phyloP scores from a whole-genome alignment of 2,329 filamentous ascomycete genomes.

The Hymenotorrendiella dingleyae region DNA sequence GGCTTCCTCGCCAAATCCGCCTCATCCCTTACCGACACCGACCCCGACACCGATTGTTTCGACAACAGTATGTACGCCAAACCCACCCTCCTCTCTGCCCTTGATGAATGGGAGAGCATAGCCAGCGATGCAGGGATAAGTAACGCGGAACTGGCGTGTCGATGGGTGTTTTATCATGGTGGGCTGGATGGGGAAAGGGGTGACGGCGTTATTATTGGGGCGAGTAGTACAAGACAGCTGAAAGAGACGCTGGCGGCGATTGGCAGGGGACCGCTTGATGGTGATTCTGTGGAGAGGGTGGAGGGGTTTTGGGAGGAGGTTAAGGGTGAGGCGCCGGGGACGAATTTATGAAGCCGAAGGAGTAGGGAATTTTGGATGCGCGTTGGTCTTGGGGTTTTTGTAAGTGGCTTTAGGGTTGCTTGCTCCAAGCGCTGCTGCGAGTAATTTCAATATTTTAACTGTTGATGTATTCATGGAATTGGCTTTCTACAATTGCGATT shows the following conservation, averaged over 20 bases:
- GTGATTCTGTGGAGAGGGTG: conserved; percentile 13
- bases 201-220: conserved; percentile 30
- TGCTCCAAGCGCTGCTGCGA: too few species aligned
- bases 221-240: conserved; percentile 20
- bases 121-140: conserved; percentile 27
- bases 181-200: conserved; percentile 24
- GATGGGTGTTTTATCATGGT: conserved; percentile 33
- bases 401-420: too few species aligned
- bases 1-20: conserved; percentile 45
- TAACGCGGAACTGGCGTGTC: conserved; percentile 32
- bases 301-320: conserved; percentile 23
- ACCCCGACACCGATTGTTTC: conserved; percentile 26
- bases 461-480: too few species aligned
- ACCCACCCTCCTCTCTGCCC: conserved; percentile 30
- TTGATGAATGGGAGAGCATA: conserved; percentile 25
- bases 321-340: conserved; percentile 10
- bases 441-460: too few species aligned
- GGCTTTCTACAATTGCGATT: too few species aligned
- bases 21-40: conserved; percentile 29
- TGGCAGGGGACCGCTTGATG: conserved; percentile 21
- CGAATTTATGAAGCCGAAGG: too few species aligned
- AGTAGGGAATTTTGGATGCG: too few species aligned
- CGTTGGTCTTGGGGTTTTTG: too few species aligned
- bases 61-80: conserved; percentile 26
- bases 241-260: conserved; percentile 17